Percentiles rank a stretch among this genome's conserved stretches.
These are phyloP conservation scores for Pleurozium schreberi DNA, from an alignment of 225 moss, liverwort and hornwort genomes.

Conservation along the genomic window DNA sequence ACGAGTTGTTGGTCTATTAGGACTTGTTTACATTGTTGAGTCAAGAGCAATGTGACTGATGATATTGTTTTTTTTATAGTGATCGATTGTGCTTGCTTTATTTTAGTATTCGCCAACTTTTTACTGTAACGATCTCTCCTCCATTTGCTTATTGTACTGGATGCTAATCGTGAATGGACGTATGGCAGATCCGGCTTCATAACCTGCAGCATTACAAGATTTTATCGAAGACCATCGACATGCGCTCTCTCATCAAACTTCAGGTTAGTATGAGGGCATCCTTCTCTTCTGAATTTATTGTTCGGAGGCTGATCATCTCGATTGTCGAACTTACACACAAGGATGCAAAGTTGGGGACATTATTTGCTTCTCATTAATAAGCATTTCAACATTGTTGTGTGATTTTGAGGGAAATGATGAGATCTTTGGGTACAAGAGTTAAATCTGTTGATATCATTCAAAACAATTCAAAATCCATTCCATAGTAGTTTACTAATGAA, in stretches of 20 bases:
- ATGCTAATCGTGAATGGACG: neutral
- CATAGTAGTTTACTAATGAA: neutral
- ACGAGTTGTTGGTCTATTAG: neutral
- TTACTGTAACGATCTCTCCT: neutral
- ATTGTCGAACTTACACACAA: neutral
- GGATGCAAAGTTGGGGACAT: neutral
- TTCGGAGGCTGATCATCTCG: neutral
- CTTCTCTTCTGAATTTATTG: neutral
- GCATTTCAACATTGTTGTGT: neutral
- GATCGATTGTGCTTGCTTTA: neutral
- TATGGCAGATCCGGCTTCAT: constrained; percentile 59
- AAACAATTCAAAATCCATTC: neutral
- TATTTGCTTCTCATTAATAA: neutral
- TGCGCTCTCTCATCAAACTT: constrained; percentile 82
- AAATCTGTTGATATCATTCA: neutral
- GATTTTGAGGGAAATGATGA: neutral
- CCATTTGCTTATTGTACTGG: neutral
- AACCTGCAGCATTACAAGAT: constrained; percentile 80
- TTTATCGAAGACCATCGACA: constrained; percentile 48
- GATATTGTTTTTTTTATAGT: neutral
- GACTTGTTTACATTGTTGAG: neutral
- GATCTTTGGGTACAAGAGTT: neutral
- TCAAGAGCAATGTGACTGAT: neutral
- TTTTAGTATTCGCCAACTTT: neutral
- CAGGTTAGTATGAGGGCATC: constrained; percentile 18